phyloP scores from a whole-genome alignment of 23 red algal species.

The Pyropia haitanensis region DNA sequence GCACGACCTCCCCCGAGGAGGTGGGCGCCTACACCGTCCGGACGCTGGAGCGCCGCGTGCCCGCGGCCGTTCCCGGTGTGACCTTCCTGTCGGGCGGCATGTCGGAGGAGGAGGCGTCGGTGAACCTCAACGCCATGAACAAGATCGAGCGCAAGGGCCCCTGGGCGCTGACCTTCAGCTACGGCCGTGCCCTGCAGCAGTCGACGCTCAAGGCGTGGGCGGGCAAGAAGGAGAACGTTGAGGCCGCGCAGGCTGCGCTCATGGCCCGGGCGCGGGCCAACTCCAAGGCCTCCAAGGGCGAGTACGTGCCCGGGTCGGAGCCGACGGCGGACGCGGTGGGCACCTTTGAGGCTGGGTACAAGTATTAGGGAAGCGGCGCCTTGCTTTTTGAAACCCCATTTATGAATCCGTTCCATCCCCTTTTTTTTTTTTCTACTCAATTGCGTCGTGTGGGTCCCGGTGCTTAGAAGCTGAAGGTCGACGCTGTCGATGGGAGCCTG shows the following conservation, averaged over 20 bases:
- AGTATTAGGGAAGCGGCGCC: conserved; percentile 47
- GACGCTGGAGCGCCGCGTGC: conserved; percentile 87
- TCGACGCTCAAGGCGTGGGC: conserved; percentile 97
- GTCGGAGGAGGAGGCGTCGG: conserved; percentile 93
- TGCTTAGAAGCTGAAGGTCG: too few relatives aligned
- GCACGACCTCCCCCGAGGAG: conserved; percentile 47
- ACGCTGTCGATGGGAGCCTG: too few relatives aligned
- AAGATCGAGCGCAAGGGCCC: conserved; percentile 75
- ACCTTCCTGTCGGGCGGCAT: conserved; percentile 98
- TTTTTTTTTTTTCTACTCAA: too few relatives aligned
- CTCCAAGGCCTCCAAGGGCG: conserved; percentile 73
- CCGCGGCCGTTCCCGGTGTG: conserved; percentile 80
- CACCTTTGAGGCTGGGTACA: conserved; percentile 96
- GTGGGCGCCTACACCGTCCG: conserved; percentile 71
- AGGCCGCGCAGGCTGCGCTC: conserved; percentile 79
- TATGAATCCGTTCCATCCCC: too few relatives aligned
- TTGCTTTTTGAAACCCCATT: too few relatives aligned
- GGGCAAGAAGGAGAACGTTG: conserved; percentile 86
- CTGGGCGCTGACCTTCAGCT: conserved; percentile 91
- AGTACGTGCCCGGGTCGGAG: conserved; percentile 94
- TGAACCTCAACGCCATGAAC: conserved; percentile 97
- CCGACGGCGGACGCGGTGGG: conserved; percentile 73
- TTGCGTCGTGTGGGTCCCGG: too few relatives aligned
- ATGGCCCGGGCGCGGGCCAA: conserved; percentile 93
- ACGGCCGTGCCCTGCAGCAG: conserved; percentile 96